These are phyloP conservation scores for Auricularia cornea DNA, from an alignment of 768 basidiomycete species.

Conservation along the genomic window DNA sequence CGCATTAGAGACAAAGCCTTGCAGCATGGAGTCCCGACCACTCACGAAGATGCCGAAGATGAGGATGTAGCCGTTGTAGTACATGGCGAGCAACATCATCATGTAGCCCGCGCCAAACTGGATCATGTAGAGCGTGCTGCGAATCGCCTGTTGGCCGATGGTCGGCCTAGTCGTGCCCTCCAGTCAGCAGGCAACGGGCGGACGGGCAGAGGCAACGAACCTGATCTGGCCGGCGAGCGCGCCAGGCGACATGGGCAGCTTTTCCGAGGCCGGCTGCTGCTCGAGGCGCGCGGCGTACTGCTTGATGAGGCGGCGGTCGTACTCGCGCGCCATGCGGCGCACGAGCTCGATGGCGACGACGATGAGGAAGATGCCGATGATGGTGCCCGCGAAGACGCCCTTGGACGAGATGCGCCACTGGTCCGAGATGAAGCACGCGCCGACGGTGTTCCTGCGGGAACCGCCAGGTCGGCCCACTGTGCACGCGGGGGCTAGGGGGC, in stretches of 20 bases:
- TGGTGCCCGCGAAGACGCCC: slow-evolving; percentile 20
- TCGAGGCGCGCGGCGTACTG: not conserved
- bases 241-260: not conserved
- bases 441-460: slow-evolving; percentile 14
- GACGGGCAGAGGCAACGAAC: not conserved
- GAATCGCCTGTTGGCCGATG: slow-evolving; percentile 18
- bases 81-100: slow-evolving; percentile 24
- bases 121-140: slow-evolving; percentile 16
- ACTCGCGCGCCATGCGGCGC: slow-evolving; percentile 18
- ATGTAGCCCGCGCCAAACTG: slow-evolving; percentile 22
- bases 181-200: not conserved
- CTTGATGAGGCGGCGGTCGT: slow-evolving; percentile 16
- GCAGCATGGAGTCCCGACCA: not conserved
- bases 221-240: not conserved
- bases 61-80: slow-evolving; percentile 21
- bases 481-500: not conserved
- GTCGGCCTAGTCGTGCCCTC: slow-evolving; percentile 12
- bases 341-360: slow-evolving; percentile 20
- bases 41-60: slow-evolving; percentile 23
- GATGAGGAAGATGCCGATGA: slow-evolving; percentile 23
- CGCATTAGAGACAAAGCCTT: not conserved
- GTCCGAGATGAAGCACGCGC: slow-evolving; percentile 21
- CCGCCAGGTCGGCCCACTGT: too few relatives aligned
- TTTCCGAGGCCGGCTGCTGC: not conserved
- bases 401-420: slow-evolving; percentile 19